These are phyloP conservation scores for Psidium friedrichsthalianum DNA, from an alignment of 345 rosid species.

Conservation along the genomic window DNA sequence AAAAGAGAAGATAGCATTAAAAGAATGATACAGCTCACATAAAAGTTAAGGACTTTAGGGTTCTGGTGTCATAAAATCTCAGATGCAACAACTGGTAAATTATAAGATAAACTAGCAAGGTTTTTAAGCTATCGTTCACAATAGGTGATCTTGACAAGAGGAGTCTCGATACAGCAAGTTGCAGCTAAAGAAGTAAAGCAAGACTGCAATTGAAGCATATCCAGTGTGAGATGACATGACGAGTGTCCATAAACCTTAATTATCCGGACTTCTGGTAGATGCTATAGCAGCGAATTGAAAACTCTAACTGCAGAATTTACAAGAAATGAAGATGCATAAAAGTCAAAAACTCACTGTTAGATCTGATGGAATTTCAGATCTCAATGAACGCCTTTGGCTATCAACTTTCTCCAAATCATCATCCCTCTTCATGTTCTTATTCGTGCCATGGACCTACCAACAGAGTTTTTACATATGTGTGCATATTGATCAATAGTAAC, in stretches of 20 bases:
- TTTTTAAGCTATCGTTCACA: neutral
- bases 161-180: neutral
- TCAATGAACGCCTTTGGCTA: slow-evolving; percentile 17
- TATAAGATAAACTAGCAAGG: neutral
- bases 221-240: neutral
- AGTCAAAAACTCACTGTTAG: slow-evolving; percentile 25
- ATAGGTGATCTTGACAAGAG: neutral
- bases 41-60: neutral
- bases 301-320: neutral
- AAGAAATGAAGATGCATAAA: neutral
- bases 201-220: neutral
- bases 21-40: neutral
- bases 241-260: neutral
- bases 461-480: neutral
- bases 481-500: neutral
- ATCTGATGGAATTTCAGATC: slow-evolving; percentile 18
- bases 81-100: neutral
- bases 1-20: neutral
- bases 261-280: neutral
- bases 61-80: neutral
- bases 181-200: neutral
- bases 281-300: neutral
- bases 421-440: slow-evolving; percentile 4
- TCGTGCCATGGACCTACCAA: slow-evolving; percentile 21
- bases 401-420: slow-evolving; percentile 12